Percentiles rank a stretch among this genome's conserved stretches.
phyloP scores from a whole-genome alignment of 2,329 filamentous ascomycete genomes.

The Xylaria arbuscula region DNA sequence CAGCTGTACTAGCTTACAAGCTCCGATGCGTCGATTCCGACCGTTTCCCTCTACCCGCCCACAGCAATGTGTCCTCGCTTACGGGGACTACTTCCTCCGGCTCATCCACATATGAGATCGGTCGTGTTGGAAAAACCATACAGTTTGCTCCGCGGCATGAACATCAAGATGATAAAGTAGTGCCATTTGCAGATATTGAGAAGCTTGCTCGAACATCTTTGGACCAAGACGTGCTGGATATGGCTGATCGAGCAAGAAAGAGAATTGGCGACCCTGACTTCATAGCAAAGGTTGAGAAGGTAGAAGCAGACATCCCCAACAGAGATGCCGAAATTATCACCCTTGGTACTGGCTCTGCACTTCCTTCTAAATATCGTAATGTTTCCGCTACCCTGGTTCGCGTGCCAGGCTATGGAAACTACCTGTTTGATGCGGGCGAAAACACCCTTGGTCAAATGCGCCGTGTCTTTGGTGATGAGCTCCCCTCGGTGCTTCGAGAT shows the following conservation, averaged over 20 bases:
- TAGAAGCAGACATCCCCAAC: slow-evolving; percentile 74
- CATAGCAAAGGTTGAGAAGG: slow-evolving; percentile 54
- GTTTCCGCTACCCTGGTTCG: slow-evolving; percentile 89
- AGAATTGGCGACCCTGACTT: slow-evolving; percentile 45
- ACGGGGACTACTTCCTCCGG: slow-evolving; percentile 36
- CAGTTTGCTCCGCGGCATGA: slow-evolving; percentile 60
- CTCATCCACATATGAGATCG: slow-evolving; percentile 52
- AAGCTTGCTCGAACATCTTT: slow-evolving; percentile 56
- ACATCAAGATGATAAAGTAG: slow-evolving; percentile 59
- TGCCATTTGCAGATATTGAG: slow-evolving; percentile 61
- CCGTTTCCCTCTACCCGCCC: slow-evolving; percentile 76
- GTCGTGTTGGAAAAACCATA: slow-evolving; percentile 58
- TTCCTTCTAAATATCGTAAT: slow-evolving; percentile 94
- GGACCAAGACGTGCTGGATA: slow-evolving; percentile 57
- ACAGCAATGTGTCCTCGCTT: slow-evolving; percentile 64
- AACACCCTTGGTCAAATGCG: slow-evolving; percentile 89
- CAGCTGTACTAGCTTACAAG: slow-evolving; percentile 73
- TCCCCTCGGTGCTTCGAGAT: slow-evolving; percentile 80
- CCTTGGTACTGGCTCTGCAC: slow-evolving; percentile 89
- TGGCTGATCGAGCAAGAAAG: slow-evolving; percentile 63
- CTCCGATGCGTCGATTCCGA: slow-evolving; percentile 78
- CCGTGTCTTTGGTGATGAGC: slow-evolving; percentile 73
- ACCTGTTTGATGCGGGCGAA: slow-evolving; percentile 92
- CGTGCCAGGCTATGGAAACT: slow-evolving; percentile 86
- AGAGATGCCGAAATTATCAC: slow-evolving; percentile 85